A percentile compares a stretch with the other conserved stretches of the same genome.
Conservation (phyloP, 106 monocot species). For the Allium fistulosum region DNA sequence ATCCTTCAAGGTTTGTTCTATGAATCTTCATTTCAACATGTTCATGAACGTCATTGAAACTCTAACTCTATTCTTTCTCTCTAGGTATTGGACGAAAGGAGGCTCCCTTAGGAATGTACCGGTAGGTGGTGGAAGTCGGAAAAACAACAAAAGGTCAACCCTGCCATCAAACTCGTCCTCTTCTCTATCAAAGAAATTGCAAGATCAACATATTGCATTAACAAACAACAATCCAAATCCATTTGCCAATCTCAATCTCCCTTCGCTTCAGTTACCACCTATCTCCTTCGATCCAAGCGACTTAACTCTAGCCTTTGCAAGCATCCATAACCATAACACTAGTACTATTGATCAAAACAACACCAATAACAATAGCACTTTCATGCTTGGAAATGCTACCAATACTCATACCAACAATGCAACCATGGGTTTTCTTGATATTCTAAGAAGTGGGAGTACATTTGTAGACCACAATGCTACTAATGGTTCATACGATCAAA, state of each 20-base stretch:
- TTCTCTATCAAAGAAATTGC: slow-evolving; percentile 2
- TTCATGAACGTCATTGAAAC: too few relatives aligned
- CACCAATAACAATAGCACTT: background rate
- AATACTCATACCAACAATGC: background rate
- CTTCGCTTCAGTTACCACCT: slow-evolving; percentile 7
- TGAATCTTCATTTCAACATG: too few relatives aligned
- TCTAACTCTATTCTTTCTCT: too few relatives aligned
- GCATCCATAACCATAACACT: slow-evolving; percentile 19
- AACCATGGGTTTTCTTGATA: background rate
- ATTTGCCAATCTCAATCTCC: slow-evolving; percentile 7
- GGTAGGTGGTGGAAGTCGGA: slow-evolving; percentile 52
- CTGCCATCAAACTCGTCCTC: slow-evolving; percentile 11
- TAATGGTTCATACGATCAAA: background rate
- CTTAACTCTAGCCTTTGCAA: slow-evolving; percentile 36
- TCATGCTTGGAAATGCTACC: background rate
- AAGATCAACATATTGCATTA: slow-evolving; percentile 5
- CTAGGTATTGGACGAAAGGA: slow-evolving; percentile 36
- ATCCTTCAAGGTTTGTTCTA: too few relatives aligned
- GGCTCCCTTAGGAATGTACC: slow-evolving; percentile 64
- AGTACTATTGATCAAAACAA: too few relatives aligned
- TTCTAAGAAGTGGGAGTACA: background rate
- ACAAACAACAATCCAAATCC: slow-evolving; percentile 1
- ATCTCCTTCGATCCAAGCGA: slow-evolving; percentile 35
- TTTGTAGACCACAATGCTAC: background rate
- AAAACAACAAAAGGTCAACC: slow-evolving; percentile 36